Evolutionary conservation across 306 rosid species (phyloP).

Genomic region (Cicer bijugum): DNA sequence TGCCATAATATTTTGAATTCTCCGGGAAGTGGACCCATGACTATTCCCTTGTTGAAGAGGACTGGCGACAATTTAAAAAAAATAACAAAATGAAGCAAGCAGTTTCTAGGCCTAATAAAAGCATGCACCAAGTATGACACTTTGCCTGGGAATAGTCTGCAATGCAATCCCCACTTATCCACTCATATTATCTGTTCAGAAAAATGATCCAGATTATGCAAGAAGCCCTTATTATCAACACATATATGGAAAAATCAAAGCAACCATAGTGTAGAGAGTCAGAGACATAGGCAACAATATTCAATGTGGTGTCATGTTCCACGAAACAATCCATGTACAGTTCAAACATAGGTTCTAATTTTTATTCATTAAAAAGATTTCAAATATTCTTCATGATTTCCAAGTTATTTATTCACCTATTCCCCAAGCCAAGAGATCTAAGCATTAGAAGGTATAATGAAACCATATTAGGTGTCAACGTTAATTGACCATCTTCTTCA

Average conservation of each 20-base stretch:
- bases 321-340: conserved; percentile 14
- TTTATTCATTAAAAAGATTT: conserved; percentile 32
- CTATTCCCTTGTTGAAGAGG: conserved; percentile 10
- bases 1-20: conserved; percentile 5
- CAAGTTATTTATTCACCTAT: conserved; percentile 4
- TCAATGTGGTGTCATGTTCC: conserved; percentile 19
- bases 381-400: conserved; percentile 22
- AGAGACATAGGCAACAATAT: conserved; percentile 15
- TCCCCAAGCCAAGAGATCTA: conserved; percentile 18
- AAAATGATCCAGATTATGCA: conserved; percentile 25
- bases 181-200: neutral
- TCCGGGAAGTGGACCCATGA: neutral
- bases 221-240: neutral
- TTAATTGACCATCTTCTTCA: conserved; percentile 28
- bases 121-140: conserved; percentile 29
- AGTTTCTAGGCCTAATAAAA: conserved; percentile 11
- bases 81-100: conserved; percentile 20
- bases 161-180: conserved; percentile 1
- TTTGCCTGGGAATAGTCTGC: conserved; percentile 19
- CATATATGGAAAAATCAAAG: conserved; percentile 20
- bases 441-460: conserved; percentile 1
- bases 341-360: conserved; percentile 21
- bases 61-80: neutral
- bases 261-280: neutral
- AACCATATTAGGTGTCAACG: neutral